Evolutionary conservation across 1,284 basidiomycete species (phyloP).

Genomic region (Boletellus deceptivus): DNA sequence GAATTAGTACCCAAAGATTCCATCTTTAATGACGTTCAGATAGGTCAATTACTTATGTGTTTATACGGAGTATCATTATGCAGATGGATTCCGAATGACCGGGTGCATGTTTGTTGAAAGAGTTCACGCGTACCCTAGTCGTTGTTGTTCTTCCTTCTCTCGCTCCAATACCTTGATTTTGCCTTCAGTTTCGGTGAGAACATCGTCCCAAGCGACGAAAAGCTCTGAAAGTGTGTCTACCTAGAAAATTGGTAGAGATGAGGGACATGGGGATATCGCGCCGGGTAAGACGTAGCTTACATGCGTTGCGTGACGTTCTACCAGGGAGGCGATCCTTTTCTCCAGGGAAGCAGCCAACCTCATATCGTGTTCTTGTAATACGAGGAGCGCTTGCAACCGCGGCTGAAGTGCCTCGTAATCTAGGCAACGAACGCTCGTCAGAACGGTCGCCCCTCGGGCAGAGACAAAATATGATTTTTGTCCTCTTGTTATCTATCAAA

Average conservation of each 20-base stretch:
- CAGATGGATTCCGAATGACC: not conserved
- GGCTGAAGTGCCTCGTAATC: conserved; percentile 64
- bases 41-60: conserved; percentile 19
- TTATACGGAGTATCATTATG: conserved; percentile 19
- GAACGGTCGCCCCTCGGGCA: not conserved
- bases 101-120: not conserved
- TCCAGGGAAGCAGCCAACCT: conserved; percentile 57
- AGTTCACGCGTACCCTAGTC: conserved; percentile 49
- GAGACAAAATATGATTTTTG: too few relatives aligned
- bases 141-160: conserved; percentile 53
- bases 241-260: conserved; percentile 35
- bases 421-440: conserved; percentile 18
- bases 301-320: conserved; percentile 67
- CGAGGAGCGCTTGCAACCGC: conserved; percentile 55
- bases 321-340: conserved; percentile 56
- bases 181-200: conserved; percentile 60
- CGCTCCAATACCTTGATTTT: conserved; percentile 54
- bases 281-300: conserved; percentile 39
- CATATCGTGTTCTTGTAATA: conserved; percentile 58
- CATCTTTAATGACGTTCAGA: conserved; percentile 8
- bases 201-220: conserved; percentile 79
- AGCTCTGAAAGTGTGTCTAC: conserved; percentile 75
- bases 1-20: conserved; percentile 11
- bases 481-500: too few relatives aligned
- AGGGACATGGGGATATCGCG: not conserved